A percentile compares a stretch with the other conserved stretches of the same genome.
Conservation (phyloP, 345 rosid genomes). For the Aegle marmelos region DNA sequence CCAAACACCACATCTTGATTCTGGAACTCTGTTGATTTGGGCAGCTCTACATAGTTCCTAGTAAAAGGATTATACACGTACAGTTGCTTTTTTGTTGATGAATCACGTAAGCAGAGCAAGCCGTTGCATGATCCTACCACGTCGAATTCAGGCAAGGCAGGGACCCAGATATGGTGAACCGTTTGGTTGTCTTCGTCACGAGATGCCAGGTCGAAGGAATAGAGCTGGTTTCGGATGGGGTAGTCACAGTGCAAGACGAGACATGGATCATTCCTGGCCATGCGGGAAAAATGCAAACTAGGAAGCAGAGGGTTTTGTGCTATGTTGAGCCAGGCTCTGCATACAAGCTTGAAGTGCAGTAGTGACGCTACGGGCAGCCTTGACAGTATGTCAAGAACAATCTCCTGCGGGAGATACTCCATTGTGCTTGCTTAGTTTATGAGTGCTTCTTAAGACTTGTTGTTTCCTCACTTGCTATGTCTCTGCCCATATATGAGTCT, state of each 20-base stretch:
- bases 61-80: slow-evolving; percentile 41
- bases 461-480: background rate
- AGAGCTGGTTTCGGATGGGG: slow-evolving; percentile 41
- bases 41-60: slow-evolving; percentile 26
- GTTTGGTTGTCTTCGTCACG: background rate
- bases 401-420: slow-evolving; percentile 34
- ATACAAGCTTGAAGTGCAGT: slow-evolving; percentile 35
- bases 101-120: slow-evolving; percentile 35
- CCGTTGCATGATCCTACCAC: slow-evolving; percentile 52
- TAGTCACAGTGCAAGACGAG: slow-evolving; percentile 39
- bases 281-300: slow-evolving; percentile 1
- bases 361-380: slow-evolving; percentile 38
- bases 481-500: background rate
- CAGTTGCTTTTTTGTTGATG: slow-evolving; percentile 21
- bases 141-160: slow-evolving; percentile 35
- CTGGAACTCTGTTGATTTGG: slow-evolving; percentile 23
- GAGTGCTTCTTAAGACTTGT: background rate
- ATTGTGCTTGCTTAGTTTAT: slow-evolving; percentile 11
- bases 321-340: slow-evolving; percentile 35
- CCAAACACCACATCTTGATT: slow-evolving; percentile 38
- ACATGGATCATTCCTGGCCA: slow-evolving; percentile 27
- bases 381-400: slow-evolving; percentile 30
- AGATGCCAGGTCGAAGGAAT: slow-evolving; percentile 31
- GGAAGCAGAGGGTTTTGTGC: slow-evolving; percentile 28
- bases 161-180: slow-evolving; percentile 25